These are phyloP conservation scores for Neofusicoccum parvum DNA, from an alignment of 2,329 filamentous ascomycete genomes.

Conservation along the genomic window DNA sequence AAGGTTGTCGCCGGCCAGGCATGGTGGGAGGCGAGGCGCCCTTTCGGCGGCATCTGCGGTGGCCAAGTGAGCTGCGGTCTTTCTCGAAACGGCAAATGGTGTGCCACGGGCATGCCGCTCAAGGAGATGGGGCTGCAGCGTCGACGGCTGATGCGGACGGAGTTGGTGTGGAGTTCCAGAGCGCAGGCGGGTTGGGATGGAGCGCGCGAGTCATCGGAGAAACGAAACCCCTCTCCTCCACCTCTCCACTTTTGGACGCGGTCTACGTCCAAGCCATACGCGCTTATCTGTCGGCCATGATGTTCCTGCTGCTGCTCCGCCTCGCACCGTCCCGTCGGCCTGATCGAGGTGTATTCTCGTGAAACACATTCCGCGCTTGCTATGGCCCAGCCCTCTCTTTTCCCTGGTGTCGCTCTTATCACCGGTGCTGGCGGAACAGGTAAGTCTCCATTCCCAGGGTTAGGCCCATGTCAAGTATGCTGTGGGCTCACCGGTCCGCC, in stretches of 20 bases:
- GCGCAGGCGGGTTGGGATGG: background rate
- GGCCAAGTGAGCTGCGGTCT: no score
- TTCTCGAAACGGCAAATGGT: no score
- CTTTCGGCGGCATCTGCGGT: no score
- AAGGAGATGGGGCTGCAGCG: no score
- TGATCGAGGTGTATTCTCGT: background rate
- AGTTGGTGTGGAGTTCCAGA: background rate
- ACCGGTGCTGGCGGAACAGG: constrained; percentile 40
- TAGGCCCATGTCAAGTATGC: background rate
- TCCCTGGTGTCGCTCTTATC: constrained; percentile 36
- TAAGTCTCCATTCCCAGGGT: constrained; percentile 17
- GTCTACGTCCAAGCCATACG: background rate
- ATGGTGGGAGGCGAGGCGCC: no score
- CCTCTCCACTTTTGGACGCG: constrained; percentile 10
- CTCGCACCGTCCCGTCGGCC: no score
- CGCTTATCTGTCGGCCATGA: background rate
- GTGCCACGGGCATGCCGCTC: no score
- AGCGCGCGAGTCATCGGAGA: background rate
- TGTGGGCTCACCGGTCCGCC: constrained; percentile 7
- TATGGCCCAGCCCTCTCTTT: constrained; percentile 7
- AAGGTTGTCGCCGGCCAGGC: no score
- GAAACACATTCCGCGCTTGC: background rate
- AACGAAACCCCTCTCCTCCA: background rate
- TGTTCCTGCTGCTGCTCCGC: no score
- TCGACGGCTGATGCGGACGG: no score